A percentile compares a stretch with the other conserved stretches of the same genome.
Conservation (phyloP, 805 yeast genomes). For the Saturnispora halmiae region DNA sequence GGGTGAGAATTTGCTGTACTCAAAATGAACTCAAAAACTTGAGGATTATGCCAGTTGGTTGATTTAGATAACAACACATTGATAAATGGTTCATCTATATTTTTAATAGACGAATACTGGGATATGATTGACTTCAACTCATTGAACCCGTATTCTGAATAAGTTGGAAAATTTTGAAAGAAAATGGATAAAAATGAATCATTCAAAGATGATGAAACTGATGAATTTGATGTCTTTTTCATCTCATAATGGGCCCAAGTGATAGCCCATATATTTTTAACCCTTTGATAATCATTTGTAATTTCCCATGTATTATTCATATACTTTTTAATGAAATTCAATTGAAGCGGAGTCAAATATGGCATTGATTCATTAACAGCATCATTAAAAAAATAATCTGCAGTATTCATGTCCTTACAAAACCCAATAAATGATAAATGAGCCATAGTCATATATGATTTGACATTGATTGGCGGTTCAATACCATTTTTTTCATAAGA, state of each 20-base stretch:
- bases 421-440: slow-evolving; percentile 73
- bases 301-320: slow-evolving; percentile 51
- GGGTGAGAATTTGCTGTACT: slow-evolving; percentile 49
- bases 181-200: slow-evolving; percentile 61
- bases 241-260: slow-evolving; percentile 49
- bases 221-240: slow-evolving; percentile 45
- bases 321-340: slow-evolving; percentile 60
- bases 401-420: slow-evolving; percentile 61
- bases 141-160: slow-evolving; percentile 45
- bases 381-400: slow-evolving; percentile 65
- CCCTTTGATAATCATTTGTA: slow-evolving; percentile 48
- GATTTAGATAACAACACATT: slow-evolving; percentile 64
- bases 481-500: slow-evolving; percentile 24
- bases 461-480: slow-evolving; percentile 32
- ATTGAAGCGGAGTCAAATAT: slow-evolving; percentile 60
- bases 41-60: slow-evolving; percentile 57
- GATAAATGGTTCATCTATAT: slow-evolving; percentile 72
- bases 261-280: slow-evolving; percentile 53
- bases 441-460: slow-evolving; percentile 55
- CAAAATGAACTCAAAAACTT: slow-evolving; percentile 55
- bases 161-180: slow-evolving; percentile 47
- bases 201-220: slow-evolving; percentile 64
- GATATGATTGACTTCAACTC: slow-evolving; percentile 49
- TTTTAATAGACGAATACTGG: slow-evolving; percentile 45
- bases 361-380: slow-evolving; percentile 66